Evolutionary conservation across 768 basidiomycete species (phyloP), one percentile per base, ranked within the genome.

Genomic region (Boletus vermiculosoides): DNA sequence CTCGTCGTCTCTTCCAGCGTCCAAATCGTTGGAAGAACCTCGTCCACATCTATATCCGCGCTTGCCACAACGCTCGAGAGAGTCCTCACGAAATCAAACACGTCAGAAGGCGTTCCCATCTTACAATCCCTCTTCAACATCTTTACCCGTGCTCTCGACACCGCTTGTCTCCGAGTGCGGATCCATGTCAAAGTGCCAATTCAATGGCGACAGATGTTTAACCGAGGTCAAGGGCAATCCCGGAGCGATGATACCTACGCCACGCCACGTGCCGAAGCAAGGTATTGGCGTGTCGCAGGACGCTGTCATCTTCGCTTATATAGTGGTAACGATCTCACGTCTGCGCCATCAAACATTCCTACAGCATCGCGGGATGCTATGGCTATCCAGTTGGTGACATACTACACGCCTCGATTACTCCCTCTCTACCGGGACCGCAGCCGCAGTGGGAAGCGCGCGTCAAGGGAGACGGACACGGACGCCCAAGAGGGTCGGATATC

Each of bases 401-500:
- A 70, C 15, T 75, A 76, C 52, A 63, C 69, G 8, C 74, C 76
- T 4, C 70, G 75, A 3, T 59, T 80, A 9, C 72, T 78, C 11
- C 78, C 78, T 1, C 50, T 36, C 30, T 78, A 79, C 58, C 73
- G 78, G 10, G 64, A 66, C 18, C 50, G 25, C n/a, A 25, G 33
- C 8, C 11, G n/a, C n/a, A n/a, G 48, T 10, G 10, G 55, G 20
- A 55, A 42, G 36, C 54, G 44, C n/a, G 15, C 33, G 34, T 48
- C 45, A 12, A 50, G 47, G n/a, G 48, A 47, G 4, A 12, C 10
- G 12, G 62, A 66, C 22, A 50, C 55, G 20, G 67, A 68, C 18
- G 60, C 56, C 5, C 59, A 23, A 16, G 71, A 67, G 40, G 66
- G 69, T 42, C 54, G 65, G 25, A 57, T 79, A 34, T 69, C 77